Evolutionary conservation across 352 stramenopile genomes (phyloP).

Genomic region (Globisporangium paddicum): DNA sequence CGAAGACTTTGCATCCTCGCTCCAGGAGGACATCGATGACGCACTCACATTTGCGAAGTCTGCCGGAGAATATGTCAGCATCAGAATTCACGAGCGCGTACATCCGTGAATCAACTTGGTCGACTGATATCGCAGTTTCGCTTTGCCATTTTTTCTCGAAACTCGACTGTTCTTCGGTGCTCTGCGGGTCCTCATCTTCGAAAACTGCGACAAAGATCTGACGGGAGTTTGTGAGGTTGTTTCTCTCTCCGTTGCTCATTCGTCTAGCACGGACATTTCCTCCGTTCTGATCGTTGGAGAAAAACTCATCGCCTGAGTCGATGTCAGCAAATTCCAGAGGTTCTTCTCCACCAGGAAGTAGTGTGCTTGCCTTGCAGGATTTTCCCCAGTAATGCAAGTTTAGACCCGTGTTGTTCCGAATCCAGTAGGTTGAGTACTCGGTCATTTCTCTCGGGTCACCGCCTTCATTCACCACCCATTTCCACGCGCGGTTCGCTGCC

Average conservation of each 20-base stretch:
- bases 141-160: constrained; percentile 55
- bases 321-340: constrained; percentile 49
- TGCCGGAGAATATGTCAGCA: constrained; percentile 31
- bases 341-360: constrained; percentile 55
- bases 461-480: constrained; percentile 69
- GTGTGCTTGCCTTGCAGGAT: constrained; percentile 46
- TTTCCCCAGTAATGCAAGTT: constrained; percentile 69
- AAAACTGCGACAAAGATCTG: constrained; percentile 69
- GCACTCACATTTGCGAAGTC: constrained; percentile 77
- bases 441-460: constrained; percentile 66
- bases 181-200: constrained; percentile 39
- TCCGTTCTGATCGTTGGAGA: constrained; percentile 4
- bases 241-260: constrained; percentile 14
- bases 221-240: constrained; percentile 22
- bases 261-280: neutral
- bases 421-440: constrained; percentile 85
- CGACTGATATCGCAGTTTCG: constrained; percentile 71
- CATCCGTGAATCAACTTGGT: constrained; percentile 81
- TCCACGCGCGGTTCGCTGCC: constrained; percentile 69
- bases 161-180: constrained; percentile 22
- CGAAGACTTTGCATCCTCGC: constrained; percentile 84
- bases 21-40: constrained; percentile 84
- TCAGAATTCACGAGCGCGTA: constrained; percentile 72
- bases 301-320: neutral
- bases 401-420: constrained; percentile 82